Evolutionary conservation across 371 early-diverging fungal genomes (phyloP), one percentile per base, ranked within the genome.

Genomic region (Phascolomyces articulosus): DNA sequence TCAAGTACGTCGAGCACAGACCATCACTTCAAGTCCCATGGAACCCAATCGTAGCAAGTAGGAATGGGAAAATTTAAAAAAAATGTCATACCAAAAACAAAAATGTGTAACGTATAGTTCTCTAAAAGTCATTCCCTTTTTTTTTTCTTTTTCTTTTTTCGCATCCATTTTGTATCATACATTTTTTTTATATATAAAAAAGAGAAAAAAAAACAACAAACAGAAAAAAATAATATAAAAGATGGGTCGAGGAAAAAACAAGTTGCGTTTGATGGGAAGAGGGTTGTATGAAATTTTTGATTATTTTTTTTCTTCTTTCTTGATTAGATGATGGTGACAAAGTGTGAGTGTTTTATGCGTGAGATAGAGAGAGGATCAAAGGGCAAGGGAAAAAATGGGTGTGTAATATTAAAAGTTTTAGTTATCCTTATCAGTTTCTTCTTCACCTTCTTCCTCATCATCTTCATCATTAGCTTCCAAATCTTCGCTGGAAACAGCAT

Each of bases 401-500:
- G 11, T 34, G 34, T 34, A 2, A 34, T 13, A 1, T 13, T 13
- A 47, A 47, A 20, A 13, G 6, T 6, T 23, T 51, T 51, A 51
- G 24, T 51, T 51, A 1, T 51, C 51, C 51, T 51, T 51, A 8
- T 20, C 60, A 21, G 51, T 58, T 23, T 49, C 64, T 18, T 53
- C 70, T 40, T 66, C 62, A 41, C 65, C 60, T 23, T 72, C 77
- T n/a, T 76, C 77, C 21, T 85, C 87, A 31, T 74, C 84, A 4
- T 88, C 83, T 10, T 73, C 75, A 26, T 81, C 79, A 20, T 62
- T 83, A 21, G 85, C 86, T 58, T 91, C 89, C 72, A 91, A 88
- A 38, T 91, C 84, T 55, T 84, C 84, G 16, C 71, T 70, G 55
- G 93, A 90, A 21, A 94, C 87, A 41, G 83, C 68, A 79, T 96